These are phyloP conservation scores for Populus hybrid DNA, from an alignment of 441 rosid genomes.

Conservation along the genomic window DNA sequence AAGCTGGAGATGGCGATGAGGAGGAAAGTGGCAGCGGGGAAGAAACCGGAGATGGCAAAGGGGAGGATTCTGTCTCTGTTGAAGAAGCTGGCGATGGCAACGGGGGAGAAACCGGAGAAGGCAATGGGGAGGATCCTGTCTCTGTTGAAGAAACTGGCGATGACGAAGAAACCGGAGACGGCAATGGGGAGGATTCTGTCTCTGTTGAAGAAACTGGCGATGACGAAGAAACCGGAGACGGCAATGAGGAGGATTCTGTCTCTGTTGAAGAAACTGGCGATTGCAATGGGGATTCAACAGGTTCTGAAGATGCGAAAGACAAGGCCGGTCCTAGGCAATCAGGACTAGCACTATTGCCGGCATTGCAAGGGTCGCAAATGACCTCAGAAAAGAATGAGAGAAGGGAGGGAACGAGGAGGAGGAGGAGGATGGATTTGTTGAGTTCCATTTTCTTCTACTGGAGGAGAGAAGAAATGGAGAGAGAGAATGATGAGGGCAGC, in stretches of 20 bases:
- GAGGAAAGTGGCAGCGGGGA: too few species aligned
- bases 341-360: neutral
- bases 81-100: neutral
- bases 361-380: constrained; percentile 11
- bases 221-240: too few species aligned
- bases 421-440: neutral
- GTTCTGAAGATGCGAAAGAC: neutral
- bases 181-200: too few species aligned
- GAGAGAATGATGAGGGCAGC: neutral
- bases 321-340: neutral
- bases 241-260: too few species aligned
- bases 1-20: neutral
- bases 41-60: too few species aligned
- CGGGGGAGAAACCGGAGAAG: neutral
- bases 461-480: neutral
- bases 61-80: too few species aligned
- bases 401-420: constrained; percentile 10
- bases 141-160: neutral
- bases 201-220: too few species aligned
- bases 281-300: neutral
- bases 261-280: neutral
- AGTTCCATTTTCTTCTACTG: constrained; percentile 22
- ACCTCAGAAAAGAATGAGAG: constrained; percentile 8
- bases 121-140: neutral
- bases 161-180: too few species aligned